A percentile compares a stretch with the other conserved stretches of the same genome.
These are phyloP conservation scores for Cercospora brassicicola DNA, from an alignment of 2,329 filamentous ascomycete species.

Conservation along the genomic window DNA sequence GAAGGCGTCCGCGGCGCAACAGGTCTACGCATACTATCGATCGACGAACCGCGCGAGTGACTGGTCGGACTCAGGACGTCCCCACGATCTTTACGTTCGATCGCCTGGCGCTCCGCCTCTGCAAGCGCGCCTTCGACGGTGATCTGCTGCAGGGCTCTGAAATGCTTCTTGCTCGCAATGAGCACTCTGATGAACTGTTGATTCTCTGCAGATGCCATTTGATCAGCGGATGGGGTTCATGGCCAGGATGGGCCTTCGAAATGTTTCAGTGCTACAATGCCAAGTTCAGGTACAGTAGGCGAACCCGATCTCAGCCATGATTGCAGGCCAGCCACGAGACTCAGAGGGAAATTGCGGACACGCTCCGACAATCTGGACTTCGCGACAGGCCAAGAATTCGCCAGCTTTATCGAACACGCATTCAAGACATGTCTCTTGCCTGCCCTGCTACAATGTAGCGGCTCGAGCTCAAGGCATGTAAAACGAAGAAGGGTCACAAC, in stretches of 20 bases:
- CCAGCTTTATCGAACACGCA: too few relatives aligned
- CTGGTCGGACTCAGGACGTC: conserved; percentile 36
- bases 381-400: not conserved
- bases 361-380: not conserved
- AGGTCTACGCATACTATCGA: conserved; percentile 68
- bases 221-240: not conserved
- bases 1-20: conserved; percentile 56
- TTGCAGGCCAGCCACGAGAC: not conserved
- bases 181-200: conserved; percentile 77
- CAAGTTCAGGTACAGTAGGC: not conserved
- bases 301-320: not conserved
- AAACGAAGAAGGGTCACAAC: not conserved
- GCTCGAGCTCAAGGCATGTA: not conserved
- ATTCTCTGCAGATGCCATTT: conserved; percentile 60
- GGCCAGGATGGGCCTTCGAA: not conserved
- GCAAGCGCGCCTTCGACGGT: conserved; percentile 89
- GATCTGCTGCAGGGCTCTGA: conserved; percentile 81
- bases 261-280: not conserved
- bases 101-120: conserved; percentile 79
- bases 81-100: conserved; percentile 59
- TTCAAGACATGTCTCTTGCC: not conserved
- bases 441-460: not conserved
- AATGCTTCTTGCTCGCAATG: conserved; percentile 74
- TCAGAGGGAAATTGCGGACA: not conserved
- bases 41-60: conserved; percentile 56